Base-by-base conservation (phyloP, 2,329 filamentous ascomycete species). In the Plectosphaerella cucumerina region DNA sequence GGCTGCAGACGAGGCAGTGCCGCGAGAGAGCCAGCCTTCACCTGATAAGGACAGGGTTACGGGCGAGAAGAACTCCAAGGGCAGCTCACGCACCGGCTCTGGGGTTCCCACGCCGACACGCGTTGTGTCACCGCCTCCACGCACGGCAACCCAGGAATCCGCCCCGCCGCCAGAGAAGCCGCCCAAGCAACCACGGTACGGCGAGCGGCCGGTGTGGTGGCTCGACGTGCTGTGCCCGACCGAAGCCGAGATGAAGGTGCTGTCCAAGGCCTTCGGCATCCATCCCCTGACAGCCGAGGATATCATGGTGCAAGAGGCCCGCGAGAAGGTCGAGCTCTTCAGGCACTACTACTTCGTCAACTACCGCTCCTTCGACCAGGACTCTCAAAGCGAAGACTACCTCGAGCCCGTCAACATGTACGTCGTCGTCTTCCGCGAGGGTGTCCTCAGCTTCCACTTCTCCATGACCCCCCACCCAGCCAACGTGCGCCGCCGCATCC, bases 271-370 rank as follows among this genome's bases (percentile, higher is more conserved):
- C 0, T 99, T 99, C 65, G 90, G 91, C 15, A 97, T 99, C 53
- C 94, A 99, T 70, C 92, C 94, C 1, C 74, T 99, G 52, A 99
- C 94, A 0, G 87, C 90, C 2, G 94, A 99, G 68, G 94, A 99
- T 65, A 97, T 99, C 61, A 87, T 97, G 80, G 86, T 97, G 75
- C 90, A 97, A 67, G 94, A 99, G 72, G 89, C 92, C 39, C 92
- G 94, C 20, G 94, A 99, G 65, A 99, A 99, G 71, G 94, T 99
- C 1, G 94, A 99, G 67, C 78, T 99, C 1, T 99, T 99, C 76
- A 86, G 90, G 33, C 89, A 96, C 66, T 99, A 99, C 72, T 99
- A 99, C 69, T 97, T 99, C 62, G 90, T 99, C 71, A 97, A 96
- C 67, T 99, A 99, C 68, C 88, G 94, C 15, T 95, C 91, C 1